These are phyloP conservation scores for Globisporangium splendens DNA, from an alignment of 352 stramenopile genomes.

Conservation along the genomic window DNA sequence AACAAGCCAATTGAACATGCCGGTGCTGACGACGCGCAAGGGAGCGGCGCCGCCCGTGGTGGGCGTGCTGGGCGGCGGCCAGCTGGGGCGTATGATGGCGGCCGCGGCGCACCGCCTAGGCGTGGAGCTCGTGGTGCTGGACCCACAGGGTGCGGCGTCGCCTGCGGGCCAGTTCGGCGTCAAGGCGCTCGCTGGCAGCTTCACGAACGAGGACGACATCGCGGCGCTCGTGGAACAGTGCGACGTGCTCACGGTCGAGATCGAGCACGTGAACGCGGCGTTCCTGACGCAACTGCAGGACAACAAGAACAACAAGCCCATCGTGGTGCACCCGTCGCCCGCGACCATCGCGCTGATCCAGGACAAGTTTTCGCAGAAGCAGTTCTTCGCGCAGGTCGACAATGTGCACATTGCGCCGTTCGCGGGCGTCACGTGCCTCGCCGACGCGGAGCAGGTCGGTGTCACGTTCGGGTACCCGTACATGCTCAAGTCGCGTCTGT, in stretches of 20 bases:
- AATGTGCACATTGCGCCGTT: slow-evolving; percentile 57
- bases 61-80: slow-evolving; percentile 93
- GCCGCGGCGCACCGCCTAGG: slow-evolving; percentile 93
- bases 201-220: slow-evolving; percentile 68
- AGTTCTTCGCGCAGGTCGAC: slow-evolving; percentile 58
- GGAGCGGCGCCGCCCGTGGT: slow-evolving; percentile 61
- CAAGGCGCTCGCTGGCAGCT: slow-evolving; percentile 70
- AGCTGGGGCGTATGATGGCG: slow-evolving; percentile 99
- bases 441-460: slow-evolving; percentile 42
- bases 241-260: slow-evolving; percentile 97
- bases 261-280: slow-evolving; percentile 97
- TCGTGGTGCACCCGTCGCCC: slow-evolving; percentile 80
- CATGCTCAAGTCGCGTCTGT: slow-evolving; percentile 96
- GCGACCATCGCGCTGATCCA: slow-evolving; percentile 94
- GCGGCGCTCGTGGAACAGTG: slow-evolving; percentile 71
- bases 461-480: slow-evolving; percentile 91
- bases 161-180: slow-evolving; percentile 73
- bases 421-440: slow-evolving; percentile 36
- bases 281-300: slow-evolving; percentile 88
- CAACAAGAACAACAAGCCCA: slow-evolving; percentile 11
- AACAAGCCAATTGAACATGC: slow-evolving; percentile 40
- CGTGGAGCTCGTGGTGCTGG: slow-evolving; percentile 91
- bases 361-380: slow-evolving; percentile 97
- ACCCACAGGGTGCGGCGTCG: slow-evolving; percentile 78
- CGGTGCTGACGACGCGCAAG: slow-evolving; percentile 41